Base-by-base conservation (phyloP, 129 eudicot species). In the Pulicaria dysenterica region DNA sequence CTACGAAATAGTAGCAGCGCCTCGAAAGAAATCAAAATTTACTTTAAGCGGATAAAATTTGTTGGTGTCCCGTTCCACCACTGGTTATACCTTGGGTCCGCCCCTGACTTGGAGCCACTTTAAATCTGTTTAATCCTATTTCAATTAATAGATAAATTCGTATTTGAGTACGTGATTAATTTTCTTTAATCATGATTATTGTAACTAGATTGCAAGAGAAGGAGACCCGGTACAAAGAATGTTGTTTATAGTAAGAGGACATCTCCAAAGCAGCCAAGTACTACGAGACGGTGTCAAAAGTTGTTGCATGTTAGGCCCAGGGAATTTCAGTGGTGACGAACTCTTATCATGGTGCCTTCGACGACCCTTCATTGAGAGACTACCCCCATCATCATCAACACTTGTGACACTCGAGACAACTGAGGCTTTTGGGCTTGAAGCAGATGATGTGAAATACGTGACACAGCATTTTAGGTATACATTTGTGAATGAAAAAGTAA, bases 231-330 rank as follows among this genome's bases (percentile, higher is more conserved):
- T 95, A 19, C 94, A 83, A 38, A 71, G 97, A 81, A 95, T 95
- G 97, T 31, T 95, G 34, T 95, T 95, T 57, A 82, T 95, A 69
- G 99, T 95, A 56, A 81, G 99, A 77, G 99, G 99, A 0, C 99
- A 95, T 74, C 95, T 95, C 19, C 99, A 91, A 72, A 95, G 99
- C 76, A 84, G 94, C 82, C 99, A 95, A 78, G 84, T 83, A 0
- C 81, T 95, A 0, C 82, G 97, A 54, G 96, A 95, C 24, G 97
- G 99, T 5, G 87, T 95, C 19, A 72, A 86, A 70, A 91, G 97
- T 63, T 82, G 94, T 72, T 95, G 99, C 83, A 95, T 95, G 99
- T 78, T 95, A 67, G 99, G 99, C 74, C 99, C 99, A 0, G 99
- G 99, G 7, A 95, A 95, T 79, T 95, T 95, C 74, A 88, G 94